Percentiles rank a stretch among this genome's conserved stretches.
phyloP scores from a whole-genome alignment of 106 monocot genomes.

The Allium cepa region DNA sequence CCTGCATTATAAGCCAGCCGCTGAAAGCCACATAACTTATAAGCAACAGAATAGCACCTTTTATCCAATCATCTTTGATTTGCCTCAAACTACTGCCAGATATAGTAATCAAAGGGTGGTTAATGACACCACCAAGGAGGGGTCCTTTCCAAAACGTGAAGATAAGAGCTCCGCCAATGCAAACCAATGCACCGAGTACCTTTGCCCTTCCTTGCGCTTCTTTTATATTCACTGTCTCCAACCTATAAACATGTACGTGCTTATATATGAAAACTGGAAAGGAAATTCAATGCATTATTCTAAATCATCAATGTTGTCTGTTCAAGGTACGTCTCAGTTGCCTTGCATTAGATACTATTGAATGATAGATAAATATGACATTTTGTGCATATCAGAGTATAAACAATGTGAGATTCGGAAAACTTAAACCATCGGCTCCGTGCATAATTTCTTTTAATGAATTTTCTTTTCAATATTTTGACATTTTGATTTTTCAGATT shows the following conservation, averaged over 20 bases:
- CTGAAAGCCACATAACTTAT: constrained; percentile 27
- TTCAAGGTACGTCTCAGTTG: no score
- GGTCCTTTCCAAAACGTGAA: constrained; percentile 49
- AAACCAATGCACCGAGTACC: constrained; percentile 23
- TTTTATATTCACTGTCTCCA: constrained; percentile 25
- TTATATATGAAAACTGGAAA: no score
- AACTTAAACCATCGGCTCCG: no score
- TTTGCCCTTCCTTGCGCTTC: constrained; percentile 26
- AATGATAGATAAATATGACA: no score
- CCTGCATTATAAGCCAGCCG: constrained; percentile 53
- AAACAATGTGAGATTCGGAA: no score
- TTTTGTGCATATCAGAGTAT: no score
- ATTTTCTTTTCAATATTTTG: no score
- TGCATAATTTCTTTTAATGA: no score
- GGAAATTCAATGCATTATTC: no score
- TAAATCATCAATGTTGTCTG: no score
- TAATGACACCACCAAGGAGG: constrained; percentile 23
- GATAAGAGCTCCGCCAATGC: constrained; percentile 32
- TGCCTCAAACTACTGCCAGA: constrained; percentile 5
- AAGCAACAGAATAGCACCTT: constrained; percentile 39
- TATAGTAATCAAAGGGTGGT: constrained; percentile 20
- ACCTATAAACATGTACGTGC: constrained; percentile 8
- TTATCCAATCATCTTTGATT: constrained; percentile 30
- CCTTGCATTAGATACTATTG: no score
- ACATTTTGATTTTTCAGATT: no score